Evolutionary conservation across 805 yeast genomes (phyloP).

Genomic region (Kodamaea nitidulidarum): DNA sequence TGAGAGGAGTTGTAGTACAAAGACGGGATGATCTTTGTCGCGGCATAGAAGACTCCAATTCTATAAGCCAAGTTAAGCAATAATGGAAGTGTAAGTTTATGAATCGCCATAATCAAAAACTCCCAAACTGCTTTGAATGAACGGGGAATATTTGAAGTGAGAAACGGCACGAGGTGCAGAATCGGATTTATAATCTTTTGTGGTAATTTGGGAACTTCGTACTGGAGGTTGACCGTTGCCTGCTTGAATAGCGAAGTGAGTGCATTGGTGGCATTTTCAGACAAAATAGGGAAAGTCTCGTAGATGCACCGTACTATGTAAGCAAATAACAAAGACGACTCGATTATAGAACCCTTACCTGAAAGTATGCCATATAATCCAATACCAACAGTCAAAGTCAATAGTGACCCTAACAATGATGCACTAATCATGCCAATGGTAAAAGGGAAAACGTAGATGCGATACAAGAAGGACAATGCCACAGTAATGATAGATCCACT

Average conservation of each 20-base stretch:
- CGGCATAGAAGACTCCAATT: conserved; percentile 81
- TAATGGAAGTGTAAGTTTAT: conserved; percentile 75
- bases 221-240: conserved; percentile 29
- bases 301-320: conserved; percentile 91
- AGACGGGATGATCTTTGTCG: conserved; percentile 89
- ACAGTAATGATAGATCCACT: conserved; percentile 75
- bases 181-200: conserved; percentile 25
- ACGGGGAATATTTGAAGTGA: conserved; percentile 50
- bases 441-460: conserved; percentile 76
- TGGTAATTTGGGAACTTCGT: conserved; percentile 36
- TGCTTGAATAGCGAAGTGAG: conserved; percentile 30
- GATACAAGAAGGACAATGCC: conserved; percentile 71
- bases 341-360: conserved; percentile 84
- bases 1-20: conserved; percentile 43
- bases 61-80: conserved; percentile 79
- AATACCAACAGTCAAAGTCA: conserved; percentile 69
- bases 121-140: conserved; percentile 54
- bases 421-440: conserved; percentile 70
- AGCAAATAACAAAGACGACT: conserved; percentile 79
- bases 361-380: conserved; percentile 82
- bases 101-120: conserved; percentile 46
- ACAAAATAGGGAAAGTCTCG: conserved; percentile 86
- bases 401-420: conserved; percentile 77
- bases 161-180: conserved; percentile 35
- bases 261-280: conserved; percentile 43